Evolutionary conservation across 192 early-diverging fungal species (phyloP).

Genomic region (Gaertneriomyces sp.): DNA sequence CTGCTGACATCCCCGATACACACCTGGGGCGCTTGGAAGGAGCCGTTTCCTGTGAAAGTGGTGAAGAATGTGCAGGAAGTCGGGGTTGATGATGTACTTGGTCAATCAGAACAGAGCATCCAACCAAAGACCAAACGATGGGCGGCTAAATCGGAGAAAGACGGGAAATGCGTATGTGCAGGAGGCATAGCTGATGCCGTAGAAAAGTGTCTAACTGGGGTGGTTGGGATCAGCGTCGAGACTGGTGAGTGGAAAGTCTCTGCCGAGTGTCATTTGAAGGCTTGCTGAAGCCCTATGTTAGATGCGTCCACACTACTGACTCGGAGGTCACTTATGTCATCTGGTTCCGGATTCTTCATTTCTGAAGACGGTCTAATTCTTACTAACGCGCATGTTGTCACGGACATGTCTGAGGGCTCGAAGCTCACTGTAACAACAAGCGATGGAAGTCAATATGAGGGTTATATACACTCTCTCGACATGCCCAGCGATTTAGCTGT

Average conservation of each 20-base stretch:
- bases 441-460: conserved; percentile 38
- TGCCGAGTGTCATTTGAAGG: neutral
- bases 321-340: conserved; percentile 29
- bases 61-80: too few relatives aligned
- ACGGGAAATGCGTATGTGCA: too few relatives aligned
- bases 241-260: conserved; percentile 30
- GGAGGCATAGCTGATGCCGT: conserved; percentile 41
- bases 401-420: conserved; percentile 24
- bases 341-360: conserved; percentile 52
- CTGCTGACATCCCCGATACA: too few relatives aligned
- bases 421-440: conserved; percentile 37
- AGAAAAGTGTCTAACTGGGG: conserved; percentile 41
- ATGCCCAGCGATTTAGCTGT: conserved; percentile 45
- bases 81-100: too few relatives aligned
- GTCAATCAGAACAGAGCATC: too few relatives aligned
- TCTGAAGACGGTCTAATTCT: conserved; percentile 36
- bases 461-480: conserved; percentile 40
- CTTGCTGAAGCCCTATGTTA: neutral
- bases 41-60: too few relatives aligned
- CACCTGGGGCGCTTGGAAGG: too few relatives aligned
- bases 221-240: conserved; percentile 48
- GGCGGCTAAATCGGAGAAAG: too few relatives aligned
- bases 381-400: conserved; percentile 45
- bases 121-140: too few relatives aligned
- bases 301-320: conserved; percentile 26